These are phyloP conservation scores for Zizania palustris DNA, from an alignment of 202 grass and related monocot genomes.

Conservation along the genomic window DNA sequence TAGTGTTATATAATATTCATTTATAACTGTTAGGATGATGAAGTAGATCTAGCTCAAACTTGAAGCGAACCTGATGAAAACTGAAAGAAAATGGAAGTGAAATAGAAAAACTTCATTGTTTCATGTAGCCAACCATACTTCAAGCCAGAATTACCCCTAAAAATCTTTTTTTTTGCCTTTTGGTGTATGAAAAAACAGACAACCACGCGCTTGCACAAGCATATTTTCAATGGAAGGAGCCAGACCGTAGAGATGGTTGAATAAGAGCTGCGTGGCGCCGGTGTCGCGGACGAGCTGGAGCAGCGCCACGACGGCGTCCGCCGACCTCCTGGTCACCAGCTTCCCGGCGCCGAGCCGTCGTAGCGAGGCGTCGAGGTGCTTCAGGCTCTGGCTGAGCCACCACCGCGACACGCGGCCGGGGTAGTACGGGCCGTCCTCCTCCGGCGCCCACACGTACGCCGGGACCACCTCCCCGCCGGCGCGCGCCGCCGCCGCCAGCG, in stretches of 20 bases:
- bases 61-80: conserved; percentile 24
- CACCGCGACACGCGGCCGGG: conserved; percentile 88
- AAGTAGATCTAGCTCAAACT: conserved; percentile 26
- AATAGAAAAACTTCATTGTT: neutral
- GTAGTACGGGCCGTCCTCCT: conserved; percentile 77
- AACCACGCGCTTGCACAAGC: neutral
- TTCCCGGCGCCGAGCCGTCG: conserved; percentile 69
- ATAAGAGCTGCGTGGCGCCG: conserved; percentile 83
- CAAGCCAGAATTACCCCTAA: conserved; percentile 4
- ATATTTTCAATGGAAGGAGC: conserved; percentile 11
- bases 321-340: conserved; percentile 67
- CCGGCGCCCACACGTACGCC: conserved; percentile 83
- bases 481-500: conserved; percentile 67
- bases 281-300: conserved; percentile 71
- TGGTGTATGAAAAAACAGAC: neutral
- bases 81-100: neutral
- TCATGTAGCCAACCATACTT: conserved; percentile 26
- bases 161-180: neutral
- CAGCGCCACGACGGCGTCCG: conserved; percentile 68
- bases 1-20: neutral
- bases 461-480: conserved; percentile 66
- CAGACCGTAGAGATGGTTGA: conserved; percentile 93
- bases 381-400: conserved; percentile 87
- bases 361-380: conserved; percentile 84
- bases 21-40: neutral